Conservation (phyloP, 805 yeast species). For the Metschnikowia sp. region DNA sequence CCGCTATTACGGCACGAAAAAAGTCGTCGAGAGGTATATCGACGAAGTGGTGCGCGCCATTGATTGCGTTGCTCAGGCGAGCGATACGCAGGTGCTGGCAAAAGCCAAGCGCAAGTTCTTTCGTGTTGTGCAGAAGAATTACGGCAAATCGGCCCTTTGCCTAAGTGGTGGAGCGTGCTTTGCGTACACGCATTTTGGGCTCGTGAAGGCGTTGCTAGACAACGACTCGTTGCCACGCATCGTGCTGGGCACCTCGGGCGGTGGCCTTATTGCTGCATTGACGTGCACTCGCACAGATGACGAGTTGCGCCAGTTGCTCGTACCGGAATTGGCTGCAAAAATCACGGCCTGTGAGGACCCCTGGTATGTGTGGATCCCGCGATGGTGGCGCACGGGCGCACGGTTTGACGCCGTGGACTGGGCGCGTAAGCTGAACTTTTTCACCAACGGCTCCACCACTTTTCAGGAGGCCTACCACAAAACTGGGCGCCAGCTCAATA, state of each 20-base stretch:
- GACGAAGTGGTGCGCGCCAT: slow-evolving; percentile 49
- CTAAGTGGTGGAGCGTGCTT: slow-evolving; percentile 80
- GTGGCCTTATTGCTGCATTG: slow-evolving; percentile 73
- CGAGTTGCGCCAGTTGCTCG: slow-evolving; percentile 54
- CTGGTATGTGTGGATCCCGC: slow-evolving; percentile 53
- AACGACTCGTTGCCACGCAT: slow-evolving; percentile 64
- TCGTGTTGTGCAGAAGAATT: slow-evolving; percentile 55
- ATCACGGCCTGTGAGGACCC: slow-evolving; percentile 71
- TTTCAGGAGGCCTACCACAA: slow-evolving; percentile 65
- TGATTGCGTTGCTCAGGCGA: slow-evolving; percentile 38
- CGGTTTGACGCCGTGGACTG: slow-evolving; percentile 71
- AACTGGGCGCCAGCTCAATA: slow-evolving; percentile 69
- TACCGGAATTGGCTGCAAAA: slow-evolving; percentile 58
- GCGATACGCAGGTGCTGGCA: slow-evolving; percentile 27
- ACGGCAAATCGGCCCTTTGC: slow-evolving; percentile 70
- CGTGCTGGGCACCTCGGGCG: slow-evolving; percentile 78
- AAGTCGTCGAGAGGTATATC: slow-evolving; percentile 53
- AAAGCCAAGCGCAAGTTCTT: slow-evolving; percentile 51
- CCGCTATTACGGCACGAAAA: slow-evolving; percentile 71
- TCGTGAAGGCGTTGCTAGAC: slow-evolving; percentile 67
- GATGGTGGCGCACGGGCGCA: slow-evolving; percentile 76
- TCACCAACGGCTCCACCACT: slow-evolving; percentile 69
- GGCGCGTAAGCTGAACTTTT: slow-evolving; percentile 68
- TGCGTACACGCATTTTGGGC: slow-evolving; percentile 75
- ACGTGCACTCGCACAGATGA: slow-evolving; percentile 67